phyloP scores from a whole-genome alignment of 306 rosid genomes.

The Castanopsis chinensis region DNA sequence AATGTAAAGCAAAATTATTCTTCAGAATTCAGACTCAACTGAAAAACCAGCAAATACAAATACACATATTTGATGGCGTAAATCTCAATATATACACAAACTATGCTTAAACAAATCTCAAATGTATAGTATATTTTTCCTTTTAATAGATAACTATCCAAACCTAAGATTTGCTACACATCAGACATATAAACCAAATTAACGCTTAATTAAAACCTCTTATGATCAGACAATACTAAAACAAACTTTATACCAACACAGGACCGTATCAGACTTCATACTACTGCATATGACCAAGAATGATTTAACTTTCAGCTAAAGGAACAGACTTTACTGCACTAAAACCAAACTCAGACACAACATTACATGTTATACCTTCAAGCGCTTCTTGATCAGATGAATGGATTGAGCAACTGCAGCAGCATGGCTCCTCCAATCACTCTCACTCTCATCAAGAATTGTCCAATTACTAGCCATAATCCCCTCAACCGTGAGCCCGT shows the following conservation, averaged over 20 bases:
- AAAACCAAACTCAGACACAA: neutral
- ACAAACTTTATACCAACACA: neutral
- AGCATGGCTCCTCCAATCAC: conserved; percentile 94
- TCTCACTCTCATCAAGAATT: conserved; percentile 60
- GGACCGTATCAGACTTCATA: neutral
- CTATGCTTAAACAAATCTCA: neutral
- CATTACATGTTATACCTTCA: conserved; percentile 47
- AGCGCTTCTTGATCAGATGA: conserved; percentile 75
- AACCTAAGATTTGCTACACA: neutral
- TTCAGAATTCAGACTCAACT: neutral
- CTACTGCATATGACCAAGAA: neutral
- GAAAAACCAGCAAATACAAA: neutral
- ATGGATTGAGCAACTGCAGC: conserved; percentile 81
- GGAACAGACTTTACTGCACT: neutral
- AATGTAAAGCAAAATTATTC: neutral
- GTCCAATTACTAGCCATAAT: conserved; percentile 63
- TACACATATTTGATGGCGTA: neutral
- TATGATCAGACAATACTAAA: neutral
- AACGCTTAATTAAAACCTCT: neutral
- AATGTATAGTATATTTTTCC: neutral
- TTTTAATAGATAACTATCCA: neutral
- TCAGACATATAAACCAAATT: neutral
- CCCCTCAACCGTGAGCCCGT: conserved; percentile 71
- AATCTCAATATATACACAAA: neutral
- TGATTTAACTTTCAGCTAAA: neutral